Evolutionary conservation across 305 asterid species (phyloP).

Genomic region (Fraxinus nigra): DNA sequence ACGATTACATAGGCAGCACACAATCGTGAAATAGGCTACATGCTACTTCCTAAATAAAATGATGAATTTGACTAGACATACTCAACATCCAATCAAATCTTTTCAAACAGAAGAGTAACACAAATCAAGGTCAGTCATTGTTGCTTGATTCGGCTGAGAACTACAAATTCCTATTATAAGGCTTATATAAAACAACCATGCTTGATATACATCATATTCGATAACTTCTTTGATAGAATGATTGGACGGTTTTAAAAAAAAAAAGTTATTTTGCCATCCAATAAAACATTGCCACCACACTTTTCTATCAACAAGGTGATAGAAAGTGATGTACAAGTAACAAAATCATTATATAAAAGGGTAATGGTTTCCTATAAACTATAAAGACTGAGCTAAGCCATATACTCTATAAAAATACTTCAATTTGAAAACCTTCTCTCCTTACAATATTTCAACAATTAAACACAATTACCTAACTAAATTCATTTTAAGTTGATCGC

Average conservation of each 20-base stretch:
- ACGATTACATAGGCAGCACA: background rate
- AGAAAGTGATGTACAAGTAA: no score
- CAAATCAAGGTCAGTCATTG: background rate
- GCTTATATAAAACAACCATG: background rate
- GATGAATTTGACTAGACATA: background rate
- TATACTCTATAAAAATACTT: no score
- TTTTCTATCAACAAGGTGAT: no score
- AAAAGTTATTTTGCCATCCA: no score
- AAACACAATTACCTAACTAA: background rate
- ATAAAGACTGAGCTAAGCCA: background rate
- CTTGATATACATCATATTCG: no score
- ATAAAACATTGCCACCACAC: no score
- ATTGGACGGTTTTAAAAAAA: no score
- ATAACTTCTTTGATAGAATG: no score
- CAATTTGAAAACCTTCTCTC: background rate
- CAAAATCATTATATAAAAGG: no score
- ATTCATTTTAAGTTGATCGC: background rate
- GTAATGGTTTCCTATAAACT: background rate
- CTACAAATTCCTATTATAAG: background rate
- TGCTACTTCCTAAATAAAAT: background rate
- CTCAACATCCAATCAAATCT: background rate
- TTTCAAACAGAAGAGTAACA: background rate
- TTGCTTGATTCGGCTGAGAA: background rate
- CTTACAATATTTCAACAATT: background rate
- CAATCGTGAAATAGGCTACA: no score